A percentile compares a stretch with the other conserved stretches of the same genome.
phyloP scores from a whole-genome alignment of 2,329 filamentous ascomycete species.

The Fusarium xylarioides region DNA sequence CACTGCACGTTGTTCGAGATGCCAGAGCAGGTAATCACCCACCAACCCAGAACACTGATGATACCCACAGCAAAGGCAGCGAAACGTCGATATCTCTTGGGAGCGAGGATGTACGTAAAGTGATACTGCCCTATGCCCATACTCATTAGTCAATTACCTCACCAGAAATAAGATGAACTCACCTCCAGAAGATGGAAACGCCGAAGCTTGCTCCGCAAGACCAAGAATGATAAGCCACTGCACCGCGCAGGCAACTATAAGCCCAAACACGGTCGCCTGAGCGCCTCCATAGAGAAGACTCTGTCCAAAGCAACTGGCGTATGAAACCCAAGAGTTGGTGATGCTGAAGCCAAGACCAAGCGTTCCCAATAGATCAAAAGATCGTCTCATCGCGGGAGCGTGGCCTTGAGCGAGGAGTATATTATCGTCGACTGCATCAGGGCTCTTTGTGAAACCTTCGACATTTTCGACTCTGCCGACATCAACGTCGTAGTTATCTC shows the following conservation, averaged over 20 bases:
- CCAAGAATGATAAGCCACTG: background rate
- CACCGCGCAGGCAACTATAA: background rate
- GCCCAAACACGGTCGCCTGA: background rate
- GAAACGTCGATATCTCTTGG: background rate
- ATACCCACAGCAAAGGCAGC: background rate
- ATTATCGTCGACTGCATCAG: background rate
- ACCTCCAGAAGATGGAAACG: background rate
- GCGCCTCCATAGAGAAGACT: background rate
- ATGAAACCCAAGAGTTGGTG: background rate
- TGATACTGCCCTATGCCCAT: background rate
- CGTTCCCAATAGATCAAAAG: background rate
- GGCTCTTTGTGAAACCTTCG: background rate
- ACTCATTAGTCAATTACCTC: background rate
- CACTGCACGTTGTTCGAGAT: background rate
- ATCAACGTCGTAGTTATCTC: background rate
- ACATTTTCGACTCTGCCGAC: background rate
- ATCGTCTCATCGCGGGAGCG: background rate
- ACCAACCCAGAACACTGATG: background rate
- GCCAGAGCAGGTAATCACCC: background rate
- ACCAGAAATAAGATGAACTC: fast-evolving
- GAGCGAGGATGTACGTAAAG: background rate
- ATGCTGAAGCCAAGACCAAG: background rate
- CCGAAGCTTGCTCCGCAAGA: background rate
- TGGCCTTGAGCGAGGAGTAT: background rate
- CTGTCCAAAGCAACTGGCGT: background rate